Conservation (phyloP, 2,329 filamentous ascomycete genomes). For the Metarhizium guizhouense region DNA sequence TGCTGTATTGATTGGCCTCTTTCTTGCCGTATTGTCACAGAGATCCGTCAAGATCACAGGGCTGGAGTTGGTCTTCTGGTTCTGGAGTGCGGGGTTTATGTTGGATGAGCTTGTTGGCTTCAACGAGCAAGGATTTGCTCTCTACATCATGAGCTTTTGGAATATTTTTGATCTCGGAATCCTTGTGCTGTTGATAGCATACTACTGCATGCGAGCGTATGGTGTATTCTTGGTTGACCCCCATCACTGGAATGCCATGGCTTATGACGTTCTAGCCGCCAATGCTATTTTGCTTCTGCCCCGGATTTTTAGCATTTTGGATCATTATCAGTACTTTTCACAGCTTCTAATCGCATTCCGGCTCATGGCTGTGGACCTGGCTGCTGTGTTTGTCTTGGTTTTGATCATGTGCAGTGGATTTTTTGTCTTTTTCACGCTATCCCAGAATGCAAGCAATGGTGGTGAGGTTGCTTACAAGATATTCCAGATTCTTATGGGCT, state of each 20-base stretch:
- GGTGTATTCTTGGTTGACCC: conserved; percentile 75
- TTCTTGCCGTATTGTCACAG: conserved; percentile 70
- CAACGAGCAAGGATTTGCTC: conserved; percentile 90
- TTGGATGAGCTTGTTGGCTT: conserved; percentile 92
- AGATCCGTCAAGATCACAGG: conserved; percentile 73
- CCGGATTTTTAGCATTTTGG: conserved; percentile 82
- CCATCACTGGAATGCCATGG: conserved; percentile 68
- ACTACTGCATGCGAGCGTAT: conserved; percentile 84
- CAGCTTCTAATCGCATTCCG: conserved; percentile 90
- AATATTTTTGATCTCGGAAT: conserved; percentile 93
- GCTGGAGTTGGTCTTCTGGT: conserved; percentile 87
- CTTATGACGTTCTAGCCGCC: conserved; percentile 88
- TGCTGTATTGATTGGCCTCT: conserved; percentile 74
- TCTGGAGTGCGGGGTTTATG: conserved; percentile 97
- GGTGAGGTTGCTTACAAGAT: conserved; percentile 77
- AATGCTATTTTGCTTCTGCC: conserved; percentile 86
- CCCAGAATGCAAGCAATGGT: conserved; percentile 61
- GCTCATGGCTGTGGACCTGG: conserved; percentile 84
- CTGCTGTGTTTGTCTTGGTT: conserved; percentile 76
- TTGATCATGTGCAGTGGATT: conserved; percentile 88
- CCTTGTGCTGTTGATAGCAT: conserved; percentile 72
- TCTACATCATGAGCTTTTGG: conserved; percentile 98
- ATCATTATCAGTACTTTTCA: conserved; percentile 94
- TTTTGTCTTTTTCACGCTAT: conserved; percentile 87
- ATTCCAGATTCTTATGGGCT: conserved; percentile 93